Evolutionary conservation across 768 basidiomycete genomes (phyloP), one percentile per base, ranked within the genome.

Genomic region (Fomitopsis pulvina): DNA sequence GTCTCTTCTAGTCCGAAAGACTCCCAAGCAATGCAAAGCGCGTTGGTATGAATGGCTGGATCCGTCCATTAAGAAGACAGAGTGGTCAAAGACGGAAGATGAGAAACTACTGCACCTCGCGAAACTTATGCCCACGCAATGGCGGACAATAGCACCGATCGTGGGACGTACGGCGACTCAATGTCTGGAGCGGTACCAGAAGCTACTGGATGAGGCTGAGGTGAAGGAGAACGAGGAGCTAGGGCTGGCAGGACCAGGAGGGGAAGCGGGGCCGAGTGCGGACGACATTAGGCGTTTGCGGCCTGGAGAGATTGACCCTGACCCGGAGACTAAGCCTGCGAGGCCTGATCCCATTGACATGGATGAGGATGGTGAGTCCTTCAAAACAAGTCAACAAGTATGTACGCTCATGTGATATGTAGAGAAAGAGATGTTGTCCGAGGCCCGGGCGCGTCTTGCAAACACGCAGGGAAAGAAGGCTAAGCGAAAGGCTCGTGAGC

Each of bases 381-480:
- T 2, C 2, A 4, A 29, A 11, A 8, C n/a, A n/a, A n/a, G n/a
- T n/a, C n/a, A n/a, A n/a, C n/a, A n/a, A n/a, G n/a, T n/a, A n/a
- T n/a, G n/a, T n/a, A 55, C 21, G 18, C 14, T 37, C 14, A 37
- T 16, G 51, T 53, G n/a, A n/a, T n/a, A n/a, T n/a, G 24, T 59
- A 92, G 93, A 98, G 69, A 98, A 98, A 82, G 96, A 98, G 68
- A 98, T 99, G 96, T 71, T 99, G 60, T 98, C 96, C 1, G 96
- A 99, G 67, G 96, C 96, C 25, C 85, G 96, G 57, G 96, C 96
- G 5, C 85, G 96, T 70, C 76, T 99, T 29, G 96, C 96, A 43
- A 99, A 99, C 65, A 99, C 96, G 0, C 96, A 99, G 67, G 96
- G 96, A 29, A 99, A 99, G 68, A 99, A 99, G 68, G 96, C 96